Evolutionary conservation across 1,284 basidiomycete species (phyloP), one percentile per base, ranked within the genome.

Genomic region (Ustilago trichophora): DNA sequence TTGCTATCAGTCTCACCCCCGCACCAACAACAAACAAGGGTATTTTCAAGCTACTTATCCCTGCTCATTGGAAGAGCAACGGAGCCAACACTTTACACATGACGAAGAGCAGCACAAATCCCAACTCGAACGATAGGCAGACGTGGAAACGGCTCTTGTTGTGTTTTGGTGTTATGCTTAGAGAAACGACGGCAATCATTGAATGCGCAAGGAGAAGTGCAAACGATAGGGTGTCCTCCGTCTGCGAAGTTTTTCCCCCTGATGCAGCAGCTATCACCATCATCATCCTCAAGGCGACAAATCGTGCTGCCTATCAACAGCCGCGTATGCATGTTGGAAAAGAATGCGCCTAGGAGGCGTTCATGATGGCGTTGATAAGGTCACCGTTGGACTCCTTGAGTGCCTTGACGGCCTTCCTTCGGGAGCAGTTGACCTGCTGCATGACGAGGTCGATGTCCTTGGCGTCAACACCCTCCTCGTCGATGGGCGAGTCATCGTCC

Each of bases 371-470:
- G 58, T 80, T 78, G 69, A 78, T 77, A 36, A 77, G 66, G 58
- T 81, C 79, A 40, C 79, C 79, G 53, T 80, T 71, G 72, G 62
- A 72, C 57, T 77, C 77, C 71, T 76, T 80, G 52, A 81, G 71
- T n/a, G 79, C 78, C 72, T 80, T 78, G 64, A 81, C 76, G 32
- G 79, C 79, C 63, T 80, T 81, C 54, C 76, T 75, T 51, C 79
- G 79, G 3, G 78, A 78, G 71, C 75, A 77, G 31, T 63, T 76
- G 34, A 78, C 76, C 85, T 95, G 93, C 58, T 88, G 86, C 85
- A 97, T 92, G 53, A 98, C 92, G 57, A 96, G 88, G 75, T 97
- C 92, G 49, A 77, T 92, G 82, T 98, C 95, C 83, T 96, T 94
- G 52, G 91, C 87, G 73, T 96, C 92, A 55, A 97, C 72, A 26